A percentile compares a stretch with the other conserved stretches of the same genome.
phyloP scores from a whole-genome alignment of 495 filamentous ascomycete genomes.

The Penicillium daleae region DNA sequence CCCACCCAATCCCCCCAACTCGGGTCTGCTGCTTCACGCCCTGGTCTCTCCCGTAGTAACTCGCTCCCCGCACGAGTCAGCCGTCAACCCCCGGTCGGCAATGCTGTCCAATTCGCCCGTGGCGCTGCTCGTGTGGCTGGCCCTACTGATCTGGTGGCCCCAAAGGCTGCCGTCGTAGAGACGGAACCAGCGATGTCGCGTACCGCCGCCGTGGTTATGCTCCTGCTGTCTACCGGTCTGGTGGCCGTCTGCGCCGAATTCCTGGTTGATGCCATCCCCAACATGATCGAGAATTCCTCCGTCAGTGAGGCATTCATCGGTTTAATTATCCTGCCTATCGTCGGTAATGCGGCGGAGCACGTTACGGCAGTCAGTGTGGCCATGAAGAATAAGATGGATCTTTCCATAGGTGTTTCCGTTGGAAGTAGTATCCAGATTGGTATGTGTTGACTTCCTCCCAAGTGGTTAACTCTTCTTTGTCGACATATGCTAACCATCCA shows the following conservation, averaged over 20 bases:
- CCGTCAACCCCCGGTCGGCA: conserved; percentile 46
- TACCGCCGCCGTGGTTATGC: conserved; percentile 71
- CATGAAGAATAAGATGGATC: conserved; percentile 94
- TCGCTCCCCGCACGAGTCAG: conserved; percentile 76
- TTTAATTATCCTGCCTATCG: conserved; percentile 85
- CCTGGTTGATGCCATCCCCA: conserved; percentile 78
- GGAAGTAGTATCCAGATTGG: conserved; percentile 80
- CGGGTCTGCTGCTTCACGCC: conserved; percentile 44
- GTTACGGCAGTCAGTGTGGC: conserved; percentile 88
- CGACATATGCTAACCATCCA: conserved; percentile 33
- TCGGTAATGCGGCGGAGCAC: conserved; percentile 92
- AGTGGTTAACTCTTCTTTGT: not conserved
- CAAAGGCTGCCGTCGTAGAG: conserved; percentile 45
- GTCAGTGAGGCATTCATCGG: conserved; percentile 84
- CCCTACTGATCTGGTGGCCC: conserved; percentile 21
- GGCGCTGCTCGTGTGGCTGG: conserved; percentile 39
- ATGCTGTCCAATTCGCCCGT: conserved; percentile 47
- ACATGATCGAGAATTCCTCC: conserved; percentile 64
- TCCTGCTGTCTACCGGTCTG: conserved; percentile 75
- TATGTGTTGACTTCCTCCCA: conserved; percentile 15
- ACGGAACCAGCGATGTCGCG: conserved; percentile 67
- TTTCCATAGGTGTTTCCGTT: conserved; percentile 87
- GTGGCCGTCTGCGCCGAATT: conserved; percentile 90
- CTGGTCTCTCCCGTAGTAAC: conserved; percentile 73
- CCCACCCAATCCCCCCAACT: conserved; percentile 37